These are phyloP conservation scores for Myochromella boudieri DNA, from an alignment of 768 basidiomycete genomes.

Conservation along the genomic window DNA sequence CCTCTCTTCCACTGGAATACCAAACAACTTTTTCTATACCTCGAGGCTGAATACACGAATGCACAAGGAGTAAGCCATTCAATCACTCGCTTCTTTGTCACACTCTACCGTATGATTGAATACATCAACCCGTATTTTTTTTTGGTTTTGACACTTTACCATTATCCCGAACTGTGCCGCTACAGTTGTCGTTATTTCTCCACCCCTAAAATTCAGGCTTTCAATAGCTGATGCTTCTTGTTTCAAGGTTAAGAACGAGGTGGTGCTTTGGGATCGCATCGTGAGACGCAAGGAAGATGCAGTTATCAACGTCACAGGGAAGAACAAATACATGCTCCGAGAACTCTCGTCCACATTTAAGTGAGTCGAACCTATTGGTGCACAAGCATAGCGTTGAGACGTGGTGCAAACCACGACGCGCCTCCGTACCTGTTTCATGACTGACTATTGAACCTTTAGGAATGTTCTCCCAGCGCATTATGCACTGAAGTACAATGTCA, in stretches of 20 bases:
- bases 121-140: too few relatives aligned
- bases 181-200: too few relatives aligned
- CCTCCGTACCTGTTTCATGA: constrained; percentile 5
- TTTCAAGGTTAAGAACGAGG: constrained; percentile 72
- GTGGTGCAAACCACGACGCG: too few relatives aligned
- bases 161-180: too few relatives aligned
- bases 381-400: too few relatives aligned
- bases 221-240: neutral
- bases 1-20: constrained; percentile 95
- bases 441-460: constrained; percentile 34
- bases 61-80: constrained; percentile 73
- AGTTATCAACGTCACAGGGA: constrained; percentile 57
- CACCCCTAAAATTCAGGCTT: neutral
- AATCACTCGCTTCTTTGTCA: neutral
- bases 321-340: constrained; percentile 84
- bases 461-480: constrained; percentile 66
- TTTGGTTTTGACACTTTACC: too few relatives aligned
- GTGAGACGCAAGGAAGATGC: constrained; percentile 80
- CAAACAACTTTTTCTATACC: constrained; percentile 89
- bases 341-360: constrained; percentile 74
- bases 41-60: constrained; percentile 82
- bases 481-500: constrained; percentile 81
- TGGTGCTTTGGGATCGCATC: constrained; percentile 93
- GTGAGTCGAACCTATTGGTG: constrained; percentile 42
- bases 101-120: neutral